These are phyloP conservation scores for Penicillium hesseltinei DNA, from an alignment of 2,329 filamentous ascomycete species.

Conservation along the genomic window DNA sequence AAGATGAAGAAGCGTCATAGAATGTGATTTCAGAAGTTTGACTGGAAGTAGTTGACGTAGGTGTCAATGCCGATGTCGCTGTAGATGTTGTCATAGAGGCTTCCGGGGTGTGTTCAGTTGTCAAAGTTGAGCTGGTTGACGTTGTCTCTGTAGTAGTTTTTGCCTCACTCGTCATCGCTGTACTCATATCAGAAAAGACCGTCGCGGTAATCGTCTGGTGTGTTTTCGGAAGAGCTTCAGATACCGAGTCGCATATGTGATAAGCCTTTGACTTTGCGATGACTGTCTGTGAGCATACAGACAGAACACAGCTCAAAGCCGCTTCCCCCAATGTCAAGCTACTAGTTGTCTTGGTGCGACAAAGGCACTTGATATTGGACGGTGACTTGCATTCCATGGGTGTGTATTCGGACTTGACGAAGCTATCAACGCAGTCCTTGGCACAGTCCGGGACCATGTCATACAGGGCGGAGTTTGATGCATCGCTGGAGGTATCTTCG, in stretches of 20 bases:
- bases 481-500: constrained; percentile 15
- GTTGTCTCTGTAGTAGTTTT: constrained; percentile 3
- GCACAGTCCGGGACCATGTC: constrained; percentile 59
- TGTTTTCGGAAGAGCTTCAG: constrained; percentile 34
- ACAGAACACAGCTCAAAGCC: constrained; percentile 64
- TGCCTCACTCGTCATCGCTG: constrained; percentile 6
- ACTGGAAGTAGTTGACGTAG: constrained; percentile 17
- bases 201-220: constrained; percentile 41
- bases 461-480: constrained; percentile 32
- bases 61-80: constrained; percentile 1
- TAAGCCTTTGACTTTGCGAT: constrained; percentile 47
- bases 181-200: constrained; percentile 19
- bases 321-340: constrained; percentile 72
- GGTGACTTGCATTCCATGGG: constrained; percentile 42
- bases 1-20: constrained; percentile 21
- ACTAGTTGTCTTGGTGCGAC: constrained; percentile 56
- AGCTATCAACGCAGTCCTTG: constrained; percentile 59
- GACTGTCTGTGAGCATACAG: constrained; percentile 54
- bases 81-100: background rate
- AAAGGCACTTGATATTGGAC: constrained; percentile 62
- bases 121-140: constrained; percentile 4
- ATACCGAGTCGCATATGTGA: constrained; percentile 55
- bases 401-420: constrained; percentile 59
- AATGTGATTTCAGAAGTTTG: constrained; percentile 13
- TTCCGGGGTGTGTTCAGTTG: background rate